Base-by-base conservation (phyloP, 176 grass and related monocot genomes). In the Paspalum vaginatum region DNA sequence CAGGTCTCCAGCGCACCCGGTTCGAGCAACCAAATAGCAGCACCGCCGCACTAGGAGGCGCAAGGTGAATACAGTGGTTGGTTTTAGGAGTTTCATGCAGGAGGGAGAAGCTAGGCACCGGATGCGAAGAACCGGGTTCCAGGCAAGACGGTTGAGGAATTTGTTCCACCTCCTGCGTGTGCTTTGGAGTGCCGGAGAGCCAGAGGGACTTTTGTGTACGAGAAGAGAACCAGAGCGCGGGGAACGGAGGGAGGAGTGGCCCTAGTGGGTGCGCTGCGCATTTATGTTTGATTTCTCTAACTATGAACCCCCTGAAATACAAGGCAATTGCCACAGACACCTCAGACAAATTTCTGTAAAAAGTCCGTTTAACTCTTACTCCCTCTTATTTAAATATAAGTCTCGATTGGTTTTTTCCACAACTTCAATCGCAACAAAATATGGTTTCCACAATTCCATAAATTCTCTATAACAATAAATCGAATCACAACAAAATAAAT, bases 101-200 rank as follows among this genome's bases (percentile, higher is more conserved):
- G 5, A 43, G 25, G 16, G 44, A 16, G 73, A 79, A 79, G 58
- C 24, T 61, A 13, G 44, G 78, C 41, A 81, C 72, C 74, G 26
- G 77, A 79, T 78, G 71, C 56, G 8, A 63, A 61, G 60, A 72
- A 85, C 59, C 16, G 9, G 76, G 24, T 64, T 80, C 64, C 22
- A 20, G 3, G 4, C 45, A 50, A 62, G 56, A 11, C 14, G 17
- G 44, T 24, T 12, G 68, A 4, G 42, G 72, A 68, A 57, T 84
- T 41, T 60, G 14, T 60, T 67, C 42, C 18, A 40, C 17, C 12
- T 56, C 37, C 18, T 56, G 17, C 66, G 58, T 39, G 70, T 47
- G 75, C 65, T 65, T 54, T 5, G n/a, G 15, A 72, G 52, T 3
- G 9, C 17, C 54, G 13, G 44, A 50, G 61, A 50, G 26, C 5